phyloP scores from a whole-genome alignment of 1,284 basidiomycete species.

The Fomitopsis pinicola region DNA sequence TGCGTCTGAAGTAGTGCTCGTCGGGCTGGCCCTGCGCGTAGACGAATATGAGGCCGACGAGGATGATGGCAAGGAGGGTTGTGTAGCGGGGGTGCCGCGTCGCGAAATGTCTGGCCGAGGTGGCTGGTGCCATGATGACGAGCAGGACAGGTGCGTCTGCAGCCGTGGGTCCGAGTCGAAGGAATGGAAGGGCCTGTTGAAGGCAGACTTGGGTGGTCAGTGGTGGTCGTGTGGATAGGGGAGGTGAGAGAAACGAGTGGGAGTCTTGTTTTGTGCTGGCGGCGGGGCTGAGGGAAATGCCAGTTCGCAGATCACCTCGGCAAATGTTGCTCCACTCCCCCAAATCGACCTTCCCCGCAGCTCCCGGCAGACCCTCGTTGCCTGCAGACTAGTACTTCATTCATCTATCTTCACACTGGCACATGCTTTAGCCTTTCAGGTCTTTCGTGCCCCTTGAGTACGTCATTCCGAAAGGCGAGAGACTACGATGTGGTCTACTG shows the following conservation, averaged over 20 bases:
- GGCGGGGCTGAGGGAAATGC: not conserved
- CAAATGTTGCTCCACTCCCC: not conserved
- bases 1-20: not conserved
- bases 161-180: not conserved
- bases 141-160: not conserved
- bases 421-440: too few relatives aligned
- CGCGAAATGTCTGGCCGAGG: constrained; percentile 1
- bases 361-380: not conserved
- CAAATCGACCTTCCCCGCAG: not conserved
- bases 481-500: too few relatives aligned
- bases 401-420: too few relatives aligned
- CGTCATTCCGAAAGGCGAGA: too few relatives aligned
- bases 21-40: constrained; percentile 3
- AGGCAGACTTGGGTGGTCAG: not conserved
- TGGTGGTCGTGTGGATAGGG: not conserved
- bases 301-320: not conserved
- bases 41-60: constrained; percentile 8
- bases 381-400: not conserved
- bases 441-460: too few relatives aligned
- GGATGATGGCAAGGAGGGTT: constrained; percentile 7
- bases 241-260: not conserved
- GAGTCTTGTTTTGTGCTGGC: not conserved
- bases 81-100: constrained; percentile 15
- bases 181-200: not conserved
- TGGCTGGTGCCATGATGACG: constrained; percentile 1